phyloP scores from a whole-genome alignment of 148 eudicot species.

The Chenopodium formosanum region DNA sequence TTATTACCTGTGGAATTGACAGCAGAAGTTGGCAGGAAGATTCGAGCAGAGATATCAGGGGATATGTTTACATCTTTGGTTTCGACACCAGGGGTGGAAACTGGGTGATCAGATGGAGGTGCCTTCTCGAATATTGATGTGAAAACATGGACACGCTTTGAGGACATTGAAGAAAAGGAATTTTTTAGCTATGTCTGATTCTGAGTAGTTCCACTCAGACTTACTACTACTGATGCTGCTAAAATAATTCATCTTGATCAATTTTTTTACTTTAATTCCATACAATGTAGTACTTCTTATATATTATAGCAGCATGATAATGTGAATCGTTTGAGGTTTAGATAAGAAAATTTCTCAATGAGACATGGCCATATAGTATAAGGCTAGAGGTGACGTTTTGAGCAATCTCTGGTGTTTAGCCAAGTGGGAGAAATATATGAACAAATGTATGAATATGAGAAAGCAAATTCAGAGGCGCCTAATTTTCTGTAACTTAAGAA shows the following conservation, averaged over 20 bases:
- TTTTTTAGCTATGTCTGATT: slow-evolving; percentile 25
- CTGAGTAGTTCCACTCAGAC: slow-evolving; percentile 17
- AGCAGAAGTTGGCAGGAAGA: slow-evolving; percentile 24
- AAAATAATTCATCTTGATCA: not conserved
- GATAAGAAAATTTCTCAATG: no score
- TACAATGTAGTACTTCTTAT: no score
- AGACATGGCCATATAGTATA: no score
- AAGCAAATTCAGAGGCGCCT: no score
- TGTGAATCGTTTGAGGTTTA: no score
- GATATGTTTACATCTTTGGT: slow-evolving; percentile 32
- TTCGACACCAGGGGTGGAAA: slow-evolving; percentile 28
- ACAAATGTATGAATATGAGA: no score
- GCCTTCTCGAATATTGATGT: not conserved
- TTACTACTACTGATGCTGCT: not conserved
- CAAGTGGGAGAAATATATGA: no score
- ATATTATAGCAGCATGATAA: no score
- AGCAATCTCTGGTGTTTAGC: no score
- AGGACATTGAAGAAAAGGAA: slow-evolving; percentile 37
- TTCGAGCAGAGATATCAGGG: slow-evolving; percentile 22
- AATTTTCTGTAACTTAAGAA: no score
- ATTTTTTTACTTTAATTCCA: not conserved
- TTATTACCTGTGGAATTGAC: not conserved
- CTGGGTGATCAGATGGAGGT: slow-evolving; percentile 28
- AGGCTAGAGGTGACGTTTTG: no score
- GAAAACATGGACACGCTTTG: slow-evolving; percentile 24